Base-by-base conservation (phyloP, 2,329 filamentous ascomycete species). In the Ascochyta viciae-villosae region DNA sequence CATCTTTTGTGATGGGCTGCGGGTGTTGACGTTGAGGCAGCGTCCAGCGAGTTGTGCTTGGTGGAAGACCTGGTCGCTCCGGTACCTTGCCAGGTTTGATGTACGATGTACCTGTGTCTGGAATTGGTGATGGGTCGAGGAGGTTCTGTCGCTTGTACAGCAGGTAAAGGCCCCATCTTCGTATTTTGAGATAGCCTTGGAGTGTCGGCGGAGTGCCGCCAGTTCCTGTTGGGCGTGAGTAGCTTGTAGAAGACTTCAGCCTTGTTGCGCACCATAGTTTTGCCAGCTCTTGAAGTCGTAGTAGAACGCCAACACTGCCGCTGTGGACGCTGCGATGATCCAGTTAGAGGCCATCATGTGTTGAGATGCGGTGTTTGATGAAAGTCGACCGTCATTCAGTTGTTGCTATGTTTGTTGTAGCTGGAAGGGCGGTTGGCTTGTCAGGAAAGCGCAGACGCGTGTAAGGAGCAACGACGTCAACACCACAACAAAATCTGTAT, bases 181-280 rank as follows among this genome's bases (percentile, higher is more conserved):
- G 62, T 31, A 72, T 72, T 43, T 70, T 71, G 34, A 66, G 38
- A 39, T 73, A 73, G 34, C 69, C 68, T 59, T 64, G 45, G 8
- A 71, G 26, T 2, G 70, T 73, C 39, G 70, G 65, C 13, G 70
- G 68, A 23, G 70, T 73, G 10, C 70, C 69, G 29, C 70, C 70
- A 2, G 70, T 73, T 46, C 70, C 70, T 73, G 43, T 8, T 4
- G 16, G 31, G 10, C 31, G 34, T 66, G 23, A 66, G 57, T 15
- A 26, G 13, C 24, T 43, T 16, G 27, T 19, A 40, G 1, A 7
- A 24, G 19, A 12, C 35, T n/a, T 27, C 24, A 31, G 16, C 23
- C 24, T 48, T 27, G 19, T 24, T 29, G 27, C 53, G 31, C 26
- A 68, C 66, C 65, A 22, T 61, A 59, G 38, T 42, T 61, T 37